Conservation (phyloP, 371 early-diverging fungal species). For the Lichtheimia ornata region DNA sequence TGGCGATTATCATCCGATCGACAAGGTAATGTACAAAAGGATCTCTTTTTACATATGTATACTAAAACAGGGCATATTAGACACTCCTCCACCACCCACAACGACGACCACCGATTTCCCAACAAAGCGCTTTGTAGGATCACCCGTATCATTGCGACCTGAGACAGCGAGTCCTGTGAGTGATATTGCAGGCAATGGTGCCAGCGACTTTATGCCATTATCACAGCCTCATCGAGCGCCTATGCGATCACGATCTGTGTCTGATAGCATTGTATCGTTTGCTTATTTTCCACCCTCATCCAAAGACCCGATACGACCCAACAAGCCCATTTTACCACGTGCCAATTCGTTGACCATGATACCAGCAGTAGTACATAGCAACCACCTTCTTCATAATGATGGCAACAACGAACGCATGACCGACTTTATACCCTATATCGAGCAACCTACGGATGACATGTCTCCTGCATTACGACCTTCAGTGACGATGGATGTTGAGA, state of each 20-base stretch:
- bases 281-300: not conserved
- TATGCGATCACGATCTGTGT: slow-evolving; percentile 27
- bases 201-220: slow-evolving; percentile 22
- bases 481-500: slow-evolving; percentile 34
- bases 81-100: not conserved
- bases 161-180: slow-evolving; percentile 5
- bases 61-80: not conserved
- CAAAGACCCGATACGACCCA: not conserved
- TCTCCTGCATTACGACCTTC: slow-evolving; percentile 14
- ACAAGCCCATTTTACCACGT: slow-evolving; percentile 10
- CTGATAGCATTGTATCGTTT: slow-evolving; percentile 16
- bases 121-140: slow-evolving; percentile 4
- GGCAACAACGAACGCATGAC: not conserved
- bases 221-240: slow-evolving; percentile 9
- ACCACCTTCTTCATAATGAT: not conserved
- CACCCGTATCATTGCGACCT: slow-evolving; percentile 9
- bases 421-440: slow-evolving; percentile 2
- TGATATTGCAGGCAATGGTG: slow-evolving; percentile 10
- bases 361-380: not conserved
- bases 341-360: slow-evolving; percentile 18
- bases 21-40: slow-evolving; percentile 2
- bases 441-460: slow-evolving; percentile 1
- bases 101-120: not conserved
- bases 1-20: slow-evolving; percentile 11
- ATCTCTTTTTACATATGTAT: not conserved